These are phyloP conservation scores for Acanthamoeba triangularis DNA, from an alignment of 208 protist species.

Conservation along the genomic window DNA sequence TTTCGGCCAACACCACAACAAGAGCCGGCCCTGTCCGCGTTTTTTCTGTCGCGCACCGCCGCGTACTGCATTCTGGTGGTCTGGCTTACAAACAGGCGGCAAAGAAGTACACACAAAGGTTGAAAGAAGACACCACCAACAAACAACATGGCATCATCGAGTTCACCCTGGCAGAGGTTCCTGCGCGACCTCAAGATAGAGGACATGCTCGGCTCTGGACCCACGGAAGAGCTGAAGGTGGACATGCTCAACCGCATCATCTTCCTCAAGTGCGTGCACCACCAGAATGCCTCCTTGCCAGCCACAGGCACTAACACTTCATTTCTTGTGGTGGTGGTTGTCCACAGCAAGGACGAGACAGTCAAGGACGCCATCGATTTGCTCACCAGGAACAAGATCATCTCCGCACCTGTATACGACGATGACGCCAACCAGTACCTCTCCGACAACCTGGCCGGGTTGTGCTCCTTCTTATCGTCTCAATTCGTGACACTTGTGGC, in stretches of 20 bases:
- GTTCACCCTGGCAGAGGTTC: slow-evolving; percentile 34
- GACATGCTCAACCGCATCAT: slow-evolving; percentile 48
- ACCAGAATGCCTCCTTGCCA: neutral
- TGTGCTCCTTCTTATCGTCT: neutral
- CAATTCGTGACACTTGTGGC: neutral
- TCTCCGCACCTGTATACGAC: slow-evolving; percentile 51
- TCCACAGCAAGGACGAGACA: slow-evolving; percentile 58
- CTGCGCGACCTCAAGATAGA: slow-evolving; percentile 56
- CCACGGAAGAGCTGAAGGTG: slow-evolving; percentile 66
- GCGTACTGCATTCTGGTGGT: too few relatives aligned
- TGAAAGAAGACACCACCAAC: neutral
- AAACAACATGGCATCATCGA: neutral
- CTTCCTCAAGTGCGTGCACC: slow-evolving; percentile 25
- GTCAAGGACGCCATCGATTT: slow-evolving; percentile 46
- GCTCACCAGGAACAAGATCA: slow-evolving; percentile 34
- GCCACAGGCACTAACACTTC: neutral
- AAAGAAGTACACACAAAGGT: too few relatives aligned
- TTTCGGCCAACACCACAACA: neutral
- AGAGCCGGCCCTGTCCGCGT: too few relatives aligned
- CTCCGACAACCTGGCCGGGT: neutral
- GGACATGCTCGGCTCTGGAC: slow-evolving; percentile 9
- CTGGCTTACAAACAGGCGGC: too few relatives aligned
- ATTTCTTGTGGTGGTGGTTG: neutral
- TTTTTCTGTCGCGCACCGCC: too few relatives aligned
- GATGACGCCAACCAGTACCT: slow-evolving; percentile 21